Evolutionary conservation across 2,329 filamentous ascomycete species (phyloP), one percentile per base, ranked within the genome.

Genomic region (Verticillium longisporum): DNA sequence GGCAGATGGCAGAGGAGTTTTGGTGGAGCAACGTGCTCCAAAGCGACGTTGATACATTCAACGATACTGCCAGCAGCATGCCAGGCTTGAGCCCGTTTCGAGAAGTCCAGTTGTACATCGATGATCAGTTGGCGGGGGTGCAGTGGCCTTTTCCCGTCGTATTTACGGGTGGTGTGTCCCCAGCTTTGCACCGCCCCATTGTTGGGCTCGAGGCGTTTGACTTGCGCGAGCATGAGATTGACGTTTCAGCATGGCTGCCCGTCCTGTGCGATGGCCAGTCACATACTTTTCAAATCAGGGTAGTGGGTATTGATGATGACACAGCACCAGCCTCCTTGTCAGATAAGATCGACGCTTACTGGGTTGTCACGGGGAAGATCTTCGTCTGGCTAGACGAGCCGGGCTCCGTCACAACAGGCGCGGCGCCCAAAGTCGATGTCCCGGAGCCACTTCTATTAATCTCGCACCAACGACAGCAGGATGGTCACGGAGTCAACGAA

Each of bases 131-230:
- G 26, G 89, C 89, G 1, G 91, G 91, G 2, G 85, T 92, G 1
- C 83, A 86, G 36, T 95, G 89, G 90, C 92, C 91, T 1, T 94
- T 90, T 67, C 90, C 91, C 0, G 82, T 92, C 18, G 88, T 96
- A 57, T 94, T 93, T 67, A 93, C 91, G 0, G 91, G 92, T 2
- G 91, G 91, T 1, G 80, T 96, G 6, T 87, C 89, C 1, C 90
- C 90, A 4, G 85, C 86, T 1, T 81, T 95, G 45, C 92, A 92
- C 83, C 80, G 90, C 6, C 91, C 91, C 0, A 82, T 95, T 60
- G 91, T 90, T 2, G 90, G 90, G 1, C 85, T 90, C 21, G 87
- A 95, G 68, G 86, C 90, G 0, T 95, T 92, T 70, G 90, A 95
- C 69, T 78, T 96, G 31, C 79, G 83, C 55, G 90, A 95, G 70